Base-by-base conservation (phyloP, 2,329 filamentous ascomycete species). In the Aspergillus udagawae region DNA sequence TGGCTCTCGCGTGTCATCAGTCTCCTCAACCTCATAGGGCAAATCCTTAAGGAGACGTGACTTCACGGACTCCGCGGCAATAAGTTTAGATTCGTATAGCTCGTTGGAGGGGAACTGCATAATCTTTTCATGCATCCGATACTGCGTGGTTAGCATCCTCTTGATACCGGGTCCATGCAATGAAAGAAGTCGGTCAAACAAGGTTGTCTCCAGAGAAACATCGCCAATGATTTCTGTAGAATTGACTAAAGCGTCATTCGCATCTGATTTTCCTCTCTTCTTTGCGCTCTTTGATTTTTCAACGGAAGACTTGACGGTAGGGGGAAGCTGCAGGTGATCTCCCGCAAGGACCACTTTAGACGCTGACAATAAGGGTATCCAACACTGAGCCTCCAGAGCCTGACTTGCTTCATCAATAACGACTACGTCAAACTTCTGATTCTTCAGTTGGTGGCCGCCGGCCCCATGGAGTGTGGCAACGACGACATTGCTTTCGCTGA, bases 331-430 rank as follows among this genome's bases (percentile, higher is more conserved):
- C 53, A 97, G 78, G 73, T 97, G 94, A 70, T 99, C 94, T 50
- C 94, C 94, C 1, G 94, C 94, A 61, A 96, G 87, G 8, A 99
- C 87, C 8, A 91, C 87, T 77, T 97, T 97, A 0, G 91, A 79
- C 42, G 82, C 91, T 44, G 85, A 83, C 20, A 97, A 76, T 49
- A 99, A 76, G 10, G 94, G 87, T 52, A 97, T 92, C 94, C 94
- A 99, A 76, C 92, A 97, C 74, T 97, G 93, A 0, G 94, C 92
- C 75, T 99, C 94, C 9, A 97, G 80, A 1, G 94, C 94, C 73
- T 99, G 94, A 71, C 90, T 95, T 4, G 92, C 94, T 77, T 99
- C 94, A 68, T 99, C 94, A 56, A 99, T 91, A 59, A 99, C 87
- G 28, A 99, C 90, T 4, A 96, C 89, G 72, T 99, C 94, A 63